phyloP scores from a whole-genome alignment of 257 asterid species.

The Capsicum baccatum region DNA sequence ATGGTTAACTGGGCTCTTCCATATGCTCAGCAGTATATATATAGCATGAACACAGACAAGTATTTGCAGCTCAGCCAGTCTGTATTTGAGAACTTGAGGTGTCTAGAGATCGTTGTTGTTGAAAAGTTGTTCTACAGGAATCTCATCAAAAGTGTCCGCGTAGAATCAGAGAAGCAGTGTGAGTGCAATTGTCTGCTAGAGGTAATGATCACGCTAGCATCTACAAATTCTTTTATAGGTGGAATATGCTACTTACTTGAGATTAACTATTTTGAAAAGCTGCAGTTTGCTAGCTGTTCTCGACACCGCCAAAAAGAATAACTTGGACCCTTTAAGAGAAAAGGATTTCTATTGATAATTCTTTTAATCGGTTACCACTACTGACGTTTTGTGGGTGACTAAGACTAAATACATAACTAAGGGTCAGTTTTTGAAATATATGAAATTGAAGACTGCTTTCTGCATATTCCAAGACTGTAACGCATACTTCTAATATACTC shows the following conservation, averaged over 20 bases:
- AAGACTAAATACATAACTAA: neutral
- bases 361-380: neutral
- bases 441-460: conserved; percentile 14
- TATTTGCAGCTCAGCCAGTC: conserved; percentile 64
- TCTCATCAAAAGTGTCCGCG: conserved; percentile 51
- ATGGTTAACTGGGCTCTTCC: conserved; percentile 89
- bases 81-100: conserved; percentile 55
- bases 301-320: neutral
- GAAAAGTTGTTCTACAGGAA: conserved; percentile 75
- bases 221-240: neutral
- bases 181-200: conserved; percentile 78
- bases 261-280: neutral
- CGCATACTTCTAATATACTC: conserved; percentile 1
- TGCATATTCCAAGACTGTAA: neutral
- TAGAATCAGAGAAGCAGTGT: conserved; percentile 59
- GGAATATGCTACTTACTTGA: neutral
- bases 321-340: neutral
- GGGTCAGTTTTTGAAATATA: neutral
- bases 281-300: neutral
- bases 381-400: neutral
- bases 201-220: conserved; percentile 48
- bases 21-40: conserved; percentile 87
- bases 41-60: conserved; percentile 50
- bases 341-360: neutral
- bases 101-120: conserved; percentile 62